Evolutionary conservation across 2,329 filamentous ascomycete species (phyloP).

Genomic region (Ceratocystis albifundus): DNA sequence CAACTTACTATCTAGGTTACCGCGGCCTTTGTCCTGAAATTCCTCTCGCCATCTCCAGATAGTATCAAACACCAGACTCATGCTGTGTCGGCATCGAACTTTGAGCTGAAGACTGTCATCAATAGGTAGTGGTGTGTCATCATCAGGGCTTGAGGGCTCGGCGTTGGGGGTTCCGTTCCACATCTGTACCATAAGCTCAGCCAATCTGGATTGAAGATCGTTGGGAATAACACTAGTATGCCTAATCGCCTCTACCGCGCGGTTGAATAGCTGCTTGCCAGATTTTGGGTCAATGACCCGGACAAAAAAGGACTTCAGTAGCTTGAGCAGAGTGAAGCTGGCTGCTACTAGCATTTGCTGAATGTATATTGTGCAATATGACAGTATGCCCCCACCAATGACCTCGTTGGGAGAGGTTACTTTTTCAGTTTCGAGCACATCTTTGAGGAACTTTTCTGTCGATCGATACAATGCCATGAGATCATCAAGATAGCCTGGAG

Average conservation of each 20-base stretch:
- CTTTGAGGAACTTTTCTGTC: conserved; percentile 56
- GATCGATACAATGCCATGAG: conserved; percentile 65
- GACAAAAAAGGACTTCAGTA: conserved; percentile 66
- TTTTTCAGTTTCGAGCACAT: conserved; percentile 45
- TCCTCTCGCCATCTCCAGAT: conserved; percentile 80
- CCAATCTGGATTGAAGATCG: conserved; percentile 66
- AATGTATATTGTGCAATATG: conserved; percentile 62
- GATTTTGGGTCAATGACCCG: conserved; percentile 58
- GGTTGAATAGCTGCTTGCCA: conserved; percentile 57
- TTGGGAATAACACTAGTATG: conserved; percentile 65
- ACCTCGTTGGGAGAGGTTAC: conserved; percentile 37
- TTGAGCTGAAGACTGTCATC: conserved; percentile 68
- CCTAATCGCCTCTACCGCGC: conserved; percentile 58
- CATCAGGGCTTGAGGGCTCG: conserved; percentile 38
- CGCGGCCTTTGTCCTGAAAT: conserved; percentile 59
- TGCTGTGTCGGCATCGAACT: conserved; percentile 72
- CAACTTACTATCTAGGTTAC: conserved; percentile 56
- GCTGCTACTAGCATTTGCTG: conserved; percentile 79
- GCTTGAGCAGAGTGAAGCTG: conserved; percentile 63
- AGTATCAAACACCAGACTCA: conserved; percentile 74
- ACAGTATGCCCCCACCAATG: conserved; percentile 44
- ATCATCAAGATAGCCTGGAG: conserved; percentile 60
- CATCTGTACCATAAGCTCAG: conserved; percentile 77
- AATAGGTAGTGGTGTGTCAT: conserved; percentile 40
- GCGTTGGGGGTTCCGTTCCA: conserved; percentile 57